A percentile compares a stretch with the other conserved stretches of the same genome.
phyloP scores from a whole-genome alignment of 495 filamentous ascomycete genomes.

The Tuber calosporum region DNA sequence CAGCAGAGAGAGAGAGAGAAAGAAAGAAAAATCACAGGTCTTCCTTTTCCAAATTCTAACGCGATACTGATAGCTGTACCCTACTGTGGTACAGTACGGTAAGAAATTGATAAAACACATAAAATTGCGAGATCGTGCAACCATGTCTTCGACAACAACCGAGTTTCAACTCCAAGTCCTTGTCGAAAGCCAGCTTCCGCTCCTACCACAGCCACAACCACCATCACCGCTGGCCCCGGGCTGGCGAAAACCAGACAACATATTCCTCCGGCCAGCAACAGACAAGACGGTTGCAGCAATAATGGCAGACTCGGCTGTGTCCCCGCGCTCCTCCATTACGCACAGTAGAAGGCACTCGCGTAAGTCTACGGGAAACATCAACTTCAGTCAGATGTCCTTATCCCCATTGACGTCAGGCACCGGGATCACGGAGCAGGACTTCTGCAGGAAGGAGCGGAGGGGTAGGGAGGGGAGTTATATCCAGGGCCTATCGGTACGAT shows the following conservation, averaged over 20 bases:
- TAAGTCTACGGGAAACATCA: conserved; percentile 39
- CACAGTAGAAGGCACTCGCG: conserved; percentile 36
- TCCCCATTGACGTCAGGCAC: conserved; percentile 33
- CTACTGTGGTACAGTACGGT: not conserved
- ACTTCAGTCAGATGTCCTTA: conserved; percentile 37
- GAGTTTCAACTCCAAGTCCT: not conserved
- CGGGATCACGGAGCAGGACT: conserved; percentile 35
- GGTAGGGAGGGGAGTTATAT: conserved; percentile 32
- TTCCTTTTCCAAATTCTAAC: not conserved
- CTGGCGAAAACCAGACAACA: not conserved
- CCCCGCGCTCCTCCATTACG: conserved; percentile 13
- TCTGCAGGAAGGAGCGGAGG: conserved; percentile 22
- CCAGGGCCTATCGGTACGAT: conserved; percentile 32
- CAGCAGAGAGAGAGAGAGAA: not conserved
- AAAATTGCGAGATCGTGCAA: not conserved
- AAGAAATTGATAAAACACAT: not conserved
- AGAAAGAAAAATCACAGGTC: not conserved
- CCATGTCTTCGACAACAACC: not conserved
- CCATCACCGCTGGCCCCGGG: not conserved
- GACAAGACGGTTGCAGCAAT: not conserved
- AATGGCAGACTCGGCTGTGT: conserved; percentile 22
- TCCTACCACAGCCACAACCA: not conserved
- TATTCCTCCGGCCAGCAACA: not conserved
- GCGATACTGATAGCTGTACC: not conserved
- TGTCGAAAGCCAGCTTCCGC: not conserved